Conservation (phyloP, 2,329 filamentous ascomycete genomes). For the Nemania sp. region DNA sequence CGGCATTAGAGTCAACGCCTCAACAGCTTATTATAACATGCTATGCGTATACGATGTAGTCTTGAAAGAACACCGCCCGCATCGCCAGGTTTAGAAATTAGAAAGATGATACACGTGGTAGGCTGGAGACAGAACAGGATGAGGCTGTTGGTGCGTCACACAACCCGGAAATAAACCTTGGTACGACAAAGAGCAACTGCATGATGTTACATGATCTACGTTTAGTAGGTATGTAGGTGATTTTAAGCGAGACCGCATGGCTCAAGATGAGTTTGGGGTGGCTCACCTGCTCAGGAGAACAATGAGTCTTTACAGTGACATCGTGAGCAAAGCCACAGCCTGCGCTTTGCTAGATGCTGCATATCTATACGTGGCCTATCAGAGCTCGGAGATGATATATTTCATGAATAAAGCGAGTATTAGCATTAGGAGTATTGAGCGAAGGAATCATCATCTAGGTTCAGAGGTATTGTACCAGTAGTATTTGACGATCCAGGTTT, state of each 20-base stretch:
- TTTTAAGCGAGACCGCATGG: conserved; percentile 7
- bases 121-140: too few relatives aligned
- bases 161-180: background rate
- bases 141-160: background rate
- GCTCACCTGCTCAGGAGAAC: too few relatives aligned
- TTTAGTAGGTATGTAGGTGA: too few relatives aligned
- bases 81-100: too few relatives aligned
- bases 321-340: background rate
- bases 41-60: too few relatives aligned
- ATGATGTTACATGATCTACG: conserved; percentile 8
- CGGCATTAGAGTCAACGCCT: too few relatives aligned
- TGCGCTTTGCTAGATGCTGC: too few relatives aligned
- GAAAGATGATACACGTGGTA: too few relatives aligned
- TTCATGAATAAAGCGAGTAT: background rate
- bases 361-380: background rate
- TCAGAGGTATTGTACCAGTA: background rate
- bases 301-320: too few relatives aligned
- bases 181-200: conserved; percentile 1
- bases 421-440: background rate
- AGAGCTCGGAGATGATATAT: background rate
- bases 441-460: background rate
- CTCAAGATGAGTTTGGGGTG: too few relatives aligned
- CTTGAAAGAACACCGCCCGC: too few relatives aligned
- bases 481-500: background rate
- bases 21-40: too few relatives aligned